phyloP scores from a whole-genome alignment of 805 yeast genomes.

The Starmerella potacharoeniae region DNA sequence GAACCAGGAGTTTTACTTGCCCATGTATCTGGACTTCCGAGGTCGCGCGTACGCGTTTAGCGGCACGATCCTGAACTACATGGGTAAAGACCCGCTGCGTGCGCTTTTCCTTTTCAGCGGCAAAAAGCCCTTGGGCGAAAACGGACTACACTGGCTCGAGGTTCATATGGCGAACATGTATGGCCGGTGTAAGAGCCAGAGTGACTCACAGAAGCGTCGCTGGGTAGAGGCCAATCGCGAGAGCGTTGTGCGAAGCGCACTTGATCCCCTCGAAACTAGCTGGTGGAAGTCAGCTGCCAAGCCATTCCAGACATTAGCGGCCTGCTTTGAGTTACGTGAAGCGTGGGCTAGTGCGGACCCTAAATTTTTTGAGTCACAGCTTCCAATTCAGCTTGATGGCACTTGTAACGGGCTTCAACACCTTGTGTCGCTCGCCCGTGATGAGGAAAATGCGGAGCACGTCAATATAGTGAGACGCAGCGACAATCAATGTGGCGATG shows the following conservation, averaged over 20 bases:
- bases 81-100: conserved; percentile 42
- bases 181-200: conserved; percentile 39
- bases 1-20: conserved; percentile 47
- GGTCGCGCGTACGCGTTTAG: conserved; percentile 53
- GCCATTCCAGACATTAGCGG: conserved; percentile 45
- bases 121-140: conserved; percentile 36
- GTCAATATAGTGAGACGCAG: conserved; percentile 38
- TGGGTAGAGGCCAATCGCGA: conserved; percentile 35
- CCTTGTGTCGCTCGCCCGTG: conserved; percentile 49
- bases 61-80: conserved; percentile 44
- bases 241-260: conserved; percentile 33
- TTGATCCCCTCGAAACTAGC: conserved; percentile 32
- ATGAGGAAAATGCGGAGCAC: conserved; percentile 40
- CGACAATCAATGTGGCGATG: conserved; percentile 40
- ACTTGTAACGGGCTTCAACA: conserved; percentile 51
- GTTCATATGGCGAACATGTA: conserved; percentile 43
- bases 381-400: conserved; percentile 48
- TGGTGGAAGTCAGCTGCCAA: conserved; percentile 46
- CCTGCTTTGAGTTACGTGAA: conserved; percentile 38
- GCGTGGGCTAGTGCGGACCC: conserved; percentile 38
- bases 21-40: conserved; percentile 53
- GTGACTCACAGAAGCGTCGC: conserved; percentile 33
- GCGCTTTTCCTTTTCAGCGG: conserved; percentile 43
- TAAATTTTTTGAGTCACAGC: conserved; percentile 31
- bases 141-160: conserved; percentile 41